phyloP scores from a whole-genome alignment of 768 basidiomycete species.

The Russula emetica region DNA sequence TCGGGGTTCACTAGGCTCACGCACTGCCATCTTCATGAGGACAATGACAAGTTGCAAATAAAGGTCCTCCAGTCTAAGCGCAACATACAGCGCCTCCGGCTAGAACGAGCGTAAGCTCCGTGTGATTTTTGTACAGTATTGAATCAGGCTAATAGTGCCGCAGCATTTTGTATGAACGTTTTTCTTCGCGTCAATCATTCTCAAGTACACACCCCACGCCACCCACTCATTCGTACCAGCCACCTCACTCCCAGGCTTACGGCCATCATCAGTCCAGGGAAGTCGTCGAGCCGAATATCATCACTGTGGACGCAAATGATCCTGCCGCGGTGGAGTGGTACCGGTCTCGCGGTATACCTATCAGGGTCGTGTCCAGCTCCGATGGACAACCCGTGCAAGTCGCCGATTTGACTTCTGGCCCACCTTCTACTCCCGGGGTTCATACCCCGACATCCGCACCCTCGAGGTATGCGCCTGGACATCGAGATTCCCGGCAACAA shows the following conservation, averaged over 20 bases:
- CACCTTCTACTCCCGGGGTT: conserved; percentile 21
- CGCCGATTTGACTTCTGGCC: conserved; percentile 43
- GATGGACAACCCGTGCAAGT: conserved; percentile 49
- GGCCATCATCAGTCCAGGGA: conserved; percentile 20
- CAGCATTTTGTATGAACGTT: conserved; percentile 75
- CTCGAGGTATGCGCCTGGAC: conserved; percentile 31
- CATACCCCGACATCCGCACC: conserved; percentile 13
- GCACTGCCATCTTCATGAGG: conserved; percentile 41
- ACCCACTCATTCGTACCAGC: conserved; percentile 29
- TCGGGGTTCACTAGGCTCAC: conserved; percentile 9
- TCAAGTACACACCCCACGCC: conserved; percentile 31
- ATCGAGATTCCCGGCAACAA: conserved; percentile 31
- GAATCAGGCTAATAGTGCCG: conserved; percentile 26
- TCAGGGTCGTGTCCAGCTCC: conserved; percentile 44
- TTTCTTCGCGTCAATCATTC: conserved; percentile 43
- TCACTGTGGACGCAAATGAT: conserved; percentile 42
- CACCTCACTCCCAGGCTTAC: conserved; percentile 25
- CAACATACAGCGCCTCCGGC: conserved; percentile 79
- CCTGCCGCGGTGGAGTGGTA: conserved; percentile 46
- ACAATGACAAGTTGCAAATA: conserved; percentile 84
- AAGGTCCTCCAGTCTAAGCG: conserved; percentile 76
- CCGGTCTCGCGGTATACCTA: conserved; percentile 44
- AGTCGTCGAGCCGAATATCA: conserved; percentile 2
- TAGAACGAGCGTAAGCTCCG: conserved; percentile 77
- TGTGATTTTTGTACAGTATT: conserved; percentile 19